phyloP scores from a whole-genome alignment of 495 filamentous ascomycete species.

The Penicillium lividum region DNA sequence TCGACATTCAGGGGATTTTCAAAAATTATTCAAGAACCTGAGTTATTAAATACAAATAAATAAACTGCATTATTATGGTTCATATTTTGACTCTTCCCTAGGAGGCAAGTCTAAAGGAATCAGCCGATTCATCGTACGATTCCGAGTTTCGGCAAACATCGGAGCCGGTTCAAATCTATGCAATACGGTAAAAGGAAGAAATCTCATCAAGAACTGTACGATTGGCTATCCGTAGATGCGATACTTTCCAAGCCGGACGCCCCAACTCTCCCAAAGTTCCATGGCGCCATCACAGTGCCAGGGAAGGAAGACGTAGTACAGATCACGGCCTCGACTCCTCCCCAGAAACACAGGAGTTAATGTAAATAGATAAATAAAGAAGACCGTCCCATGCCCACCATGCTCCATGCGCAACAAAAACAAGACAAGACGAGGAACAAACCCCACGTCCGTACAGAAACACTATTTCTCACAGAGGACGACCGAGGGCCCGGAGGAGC shows the following conservation, averaged over 20 bases:
- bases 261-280: slow-evolving; percentile 19
- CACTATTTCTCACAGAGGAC: slow-evolving; percentile 13
- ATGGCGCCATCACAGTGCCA: slow-evolving; percentile 17
- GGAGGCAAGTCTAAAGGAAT: no score
- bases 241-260: slow-evolving; percentile 22
- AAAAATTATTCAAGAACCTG: not conserved
- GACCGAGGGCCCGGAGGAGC: slow-evolving; percentile 17
- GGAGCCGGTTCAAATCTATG: not conserved
- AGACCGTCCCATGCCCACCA: slow-evolving; percentile 38
- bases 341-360: slow-evolving; percentile 10
- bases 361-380: slow-evolving; percentile 21
- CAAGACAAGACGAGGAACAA: slow-evolving; percentile 17
- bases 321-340: slow-evolving; percentile 10
- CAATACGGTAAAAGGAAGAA: not conserved
- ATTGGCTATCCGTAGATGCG: slow-evolving; percentile 28
- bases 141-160: not conserved
- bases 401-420: slow-evolving; percentile 38
- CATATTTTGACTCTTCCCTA: no score
- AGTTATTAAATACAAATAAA: not conserved
- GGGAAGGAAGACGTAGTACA: slow-evolving; percentile 16
- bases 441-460: slow-evolving; percentile 34
- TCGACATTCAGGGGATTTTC: not conserved
- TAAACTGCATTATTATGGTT: no score
- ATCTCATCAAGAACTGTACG: slow-evolving; percentile 20
- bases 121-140: no score